Conservation (phyloP, 345 rosid species). For the Arabidopsis arenosa region DNA sequence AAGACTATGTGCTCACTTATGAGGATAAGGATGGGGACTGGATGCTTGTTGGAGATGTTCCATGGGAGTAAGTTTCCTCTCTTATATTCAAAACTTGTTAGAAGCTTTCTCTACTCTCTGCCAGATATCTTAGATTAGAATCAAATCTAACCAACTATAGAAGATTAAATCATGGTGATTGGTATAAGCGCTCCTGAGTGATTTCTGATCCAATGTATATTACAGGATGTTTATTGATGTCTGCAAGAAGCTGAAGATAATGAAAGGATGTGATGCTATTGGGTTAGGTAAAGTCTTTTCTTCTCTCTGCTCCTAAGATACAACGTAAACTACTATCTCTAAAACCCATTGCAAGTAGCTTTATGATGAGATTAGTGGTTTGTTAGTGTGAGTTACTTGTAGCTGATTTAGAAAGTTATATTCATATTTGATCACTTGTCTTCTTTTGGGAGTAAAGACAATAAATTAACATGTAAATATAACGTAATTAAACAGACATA, state of each 20-base stretch:
- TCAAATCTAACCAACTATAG: not conserved
- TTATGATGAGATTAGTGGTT: not conserved
- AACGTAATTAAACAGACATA: not conserved
- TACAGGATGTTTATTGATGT: constrained; percentile 86
- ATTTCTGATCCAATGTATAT: not conserved
- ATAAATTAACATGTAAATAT: not conserved
- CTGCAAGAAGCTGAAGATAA: constrained; percentile 91
- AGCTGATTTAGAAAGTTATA: not conserved
- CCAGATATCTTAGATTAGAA: not conserved
- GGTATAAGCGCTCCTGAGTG: not conserved
- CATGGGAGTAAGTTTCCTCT: constrained; percentile 79
- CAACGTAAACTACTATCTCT: not conserved
- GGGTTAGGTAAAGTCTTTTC: constrained; percentile 65
- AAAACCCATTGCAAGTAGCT: not conserved
- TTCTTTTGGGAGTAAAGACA: not conserved
- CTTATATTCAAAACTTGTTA: not conserved
- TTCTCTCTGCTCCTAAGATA: not conserved
- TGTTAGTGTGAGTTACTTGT: not conserved
- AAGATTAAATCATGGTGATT: not conserved
- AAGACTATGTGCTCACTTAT: constrained; percentile 91
- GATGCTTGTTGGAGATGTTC: constrained; percentile 99
- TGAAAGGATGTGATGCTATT: constrained; percentile 93
- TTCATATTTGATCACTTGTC: not conserved
- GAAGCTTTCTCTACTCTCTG: not conserved
- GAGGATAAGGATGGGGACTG: constrained; percentile 95